These are phyloP conservation scores for Salvia sclarea DNA, from an alignment of 305 asterid genomes.

Conservation along the genomic window DNA sequence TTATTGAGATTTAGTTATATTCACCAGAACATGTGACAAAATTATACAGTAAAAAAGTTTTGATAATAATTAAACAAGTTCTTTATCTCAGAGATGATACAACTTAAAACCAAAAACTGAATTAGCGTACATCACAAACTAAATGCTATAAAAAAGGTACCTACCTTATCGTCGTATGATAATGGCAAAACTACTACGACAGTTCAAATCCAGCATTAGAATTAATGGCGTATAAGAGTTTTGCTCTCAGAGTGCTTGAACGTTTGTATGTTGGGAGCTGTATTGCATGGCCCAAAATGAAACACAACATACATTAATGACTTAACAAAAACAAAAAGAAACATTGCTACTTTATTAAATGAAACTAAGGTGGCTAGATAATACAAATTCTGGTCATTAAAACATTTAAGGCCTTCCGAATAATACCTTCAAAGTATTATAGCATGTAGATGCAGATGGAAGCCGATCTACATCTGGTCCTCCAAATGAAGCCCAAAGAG, in stretches of 20 bases:
- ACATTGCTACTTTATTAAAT: conserved; percentile 7
- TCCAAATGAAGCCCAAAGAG: conserved; percentile 90
- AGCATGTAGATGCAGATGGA: conserved; percentile 98
- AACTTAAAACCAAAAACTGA: neutral
- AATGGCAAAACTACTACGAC: conserved; percentile 48
- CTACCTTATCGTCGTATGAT: conserved; percentile 33
- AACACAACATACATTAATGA: conserved; percentile 19
- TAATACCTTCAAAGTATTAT: conserved; percentile 87
- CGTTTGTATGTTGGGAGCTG: conserved; percentile 99
- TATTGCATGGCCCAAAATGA: conserved; percentile 23
- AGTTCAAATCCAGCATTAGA: conserved; percentile 97
- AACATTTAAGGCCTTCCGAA: conserved; percentile 16
- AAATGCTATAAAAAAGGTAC: conserved; percentile 8
- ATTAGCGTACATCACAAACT: neutral
- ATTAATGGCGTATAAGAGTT: conserved; percentile 86
- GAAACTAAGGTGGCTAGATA: conserved; percentile 14
- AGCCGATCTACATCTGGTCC: conserved; percentile 98
- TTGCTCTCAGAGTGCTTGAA: conserved; percentile 74
- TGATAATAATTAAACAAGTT: neutral
- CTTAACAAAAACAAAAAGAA: neutral
- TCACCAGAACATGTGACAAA: neutral
- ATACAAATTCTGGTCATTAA: conserved; percentile 1
- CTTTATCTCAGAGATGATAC: neutral
- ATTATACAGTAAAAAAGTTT: neutral
- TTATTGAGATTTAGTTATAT: neutral